These are phyloP conservation scores for Caloboletus firmus DNA, from an alignment of 1,284 basidiomycete genomes.

Conservation along the genomic window DNA sequence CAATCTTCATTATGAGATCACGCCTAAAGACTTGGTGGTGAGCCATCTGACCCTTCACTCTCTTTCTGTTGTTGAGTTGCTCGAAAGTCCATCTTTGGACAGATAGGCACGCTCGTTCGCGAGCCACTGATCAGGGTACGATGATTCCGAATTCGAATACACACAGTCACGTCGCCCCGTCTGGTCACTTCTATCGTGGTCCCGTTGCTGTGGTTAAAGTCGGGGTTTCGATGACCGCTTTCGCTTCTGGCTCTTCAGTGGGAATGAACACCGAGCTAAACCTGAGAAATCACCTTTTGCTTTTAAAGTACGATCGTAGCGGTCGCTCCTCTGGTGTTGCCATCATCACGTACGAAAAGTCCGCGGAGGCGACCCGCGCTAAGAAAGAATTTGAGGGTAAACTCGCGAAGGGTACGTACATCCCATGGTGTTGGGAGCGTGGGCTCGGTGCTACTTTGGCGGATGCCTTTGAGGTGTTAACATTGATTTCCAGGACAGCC, in stretches of 20 bases:
- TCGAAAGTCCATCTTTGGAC: slow-evolving; percentile 82
- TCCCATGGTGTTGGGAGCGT: neutral
- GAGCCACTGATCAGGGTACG: slow-evolving; percentile 95
- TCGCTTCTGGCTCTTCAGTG: slow-evolving; percentile 40
- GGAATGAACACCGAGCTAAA: slow-evolving; percentile 37
- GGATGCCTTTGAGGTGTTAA: neutral
- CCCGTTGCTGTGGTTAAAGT: slow-evolving; percentile 26
- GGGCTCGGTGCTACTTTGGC: neutral
- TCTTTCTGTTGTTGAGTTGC: neutral
- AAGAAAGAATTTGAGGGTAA: slow-evolving; percentile 88
- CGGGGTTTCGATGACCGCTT: slow-evolving; percentile 40
- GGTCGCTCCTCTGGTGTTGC: slow-evolving; percentile 90
- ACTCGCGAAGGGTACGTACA: slow-evolving; percentile 77
- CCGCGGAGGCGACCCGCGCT: slow-evolving; percentile 78
- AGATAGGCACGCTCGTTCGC: slow-evolving; percentile 88
- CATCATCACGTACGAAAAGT: slow-evolving; percentile 78
- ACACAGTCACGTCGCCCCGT: slow-evolving; percentile 37
- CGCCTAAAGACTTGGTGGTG: slow-evolving; percentile 84
- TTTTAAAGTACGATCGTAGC: slow-evolving; percentile 88
- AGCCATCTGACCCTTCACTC: slow-evolving; percentile 27
- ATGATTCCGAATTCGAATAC: slow-evolving; percentile 65
- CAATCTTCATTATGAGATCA: slow-evolving; percentile 93
- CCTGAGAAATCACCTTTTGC: slow-evolving; percentile 37
- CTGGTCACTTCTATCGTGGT: slow-evolving; percentile 36
- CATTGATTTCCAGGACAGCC: slow-evolving; percentile 62